Percentiles rank a stretch among this genome's conserved stretches.
These are phyloP conservation scores for Lophiostoma macrostomum DNA, from an alignment of 495 filamentous ascomycete genomes.

Conservation along the genomic window DNA sequence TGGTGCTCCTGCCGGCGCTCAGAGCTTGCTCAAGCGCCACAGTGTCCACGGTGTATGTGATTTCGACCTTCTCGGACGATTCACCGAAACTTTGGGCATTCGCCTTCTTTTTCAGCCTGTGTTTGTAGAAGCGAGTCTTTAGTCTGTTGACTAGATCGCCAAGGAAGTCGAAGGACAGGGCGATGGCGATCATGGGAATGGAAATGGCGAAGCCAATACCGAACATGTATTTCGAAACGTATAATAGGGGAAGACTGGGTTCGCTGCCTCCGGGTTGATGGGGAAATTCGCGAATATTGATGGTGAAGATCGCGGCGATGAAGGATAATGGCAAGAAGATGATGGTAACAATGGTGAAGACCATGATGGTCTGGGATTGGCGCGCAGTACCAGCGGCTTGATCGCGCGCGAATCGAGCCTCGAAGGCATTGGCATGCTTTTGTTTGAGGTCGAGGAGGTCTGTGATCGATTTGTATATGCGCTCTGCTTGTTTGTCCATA, in stretches of 20 bases:
- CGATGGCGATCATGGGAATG: conserved; percentile 59
- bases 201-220: conserved; percentile 66
- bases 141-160: conserved; percentile 36
- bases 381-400: conserved; percentile 61
- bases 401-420: conserved; percentile 65
- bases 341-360: conserved; percentile 72
- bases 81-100: too few relatives aligned
- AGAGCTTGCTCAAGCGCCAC: conserved; percentile 20
- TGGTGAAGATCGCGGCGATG: conserved; percentile 65
- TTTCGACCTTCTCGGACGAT: background rate
- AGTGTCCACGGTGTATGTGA: conserved; percentile 8
- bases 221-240: conserved; percentile 64
- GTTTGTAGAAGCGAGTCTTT: conserved; percentile 5
- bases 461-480: conserved; percentile 61
- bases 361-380: conserved; percentile 72
- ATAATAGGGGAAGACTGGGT: conserved; percentile 48
- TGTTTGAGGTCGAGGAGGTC: conserved; percentile 62
- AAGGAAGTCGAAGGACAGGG: conserved; percentile 58
- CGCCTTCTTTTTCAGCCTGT: too few relatives aligned
- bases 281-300: conserved; percentile 58
- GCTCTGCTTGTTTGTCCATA: conserved; percentile 66
- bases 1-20: conserved; percentile 9
- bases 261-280: conserved; percentile 34
- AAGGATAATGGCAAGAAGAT: conserved; percentile 67
- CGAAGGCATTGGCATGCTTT: conserved; percentile 70